Evolutionary conservation across 2,329 filamentous ascomycete species (phyloP), one percentile per base, ranked within the genome.

Genomic region (Verticillium longisporum): DNA sequence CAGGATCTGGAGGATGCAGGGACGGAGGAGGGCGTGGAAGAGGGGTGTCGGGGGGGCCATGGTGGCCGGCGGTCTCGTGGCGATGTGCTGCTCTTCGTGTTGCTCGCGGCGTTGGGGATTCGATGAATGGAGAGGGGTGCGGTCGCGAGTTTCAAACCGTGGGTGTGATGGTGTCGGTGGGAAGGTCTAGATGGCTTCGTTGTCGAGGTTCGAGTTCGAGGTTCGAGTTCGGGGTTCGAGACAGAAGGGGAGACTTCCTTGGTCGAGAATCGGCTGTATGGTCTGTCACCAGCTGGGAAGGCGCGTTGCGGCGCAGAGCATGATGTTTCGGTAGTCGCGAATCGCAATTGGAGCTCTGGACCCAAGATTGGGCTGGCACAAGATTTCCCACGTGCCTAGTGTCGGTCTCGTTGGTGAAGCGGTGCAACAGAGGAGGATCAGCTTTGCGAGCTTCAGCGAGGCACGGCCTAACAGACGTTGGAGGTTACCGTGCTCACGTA

Each of bases 1-100:
- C 58, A 98, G 86, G 69, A 96, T 94, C 75, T 97, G 92, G 61
- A 98, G 86, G 63, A 97, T 86, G 56, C 88, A 88, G 1, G 94
- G 94, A 53, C 92, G 91, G 61, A 98, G 83, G 65, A 97, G 88
- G 63, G 90, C 88, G 75, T 91, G 88, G 77, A 80, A 83, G 61
- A 83, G 74, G n/a, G 79, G 73, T 10, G 77, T 74, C 3, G 77
- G 78, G 36, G 69, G 75, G 64, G 75, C 76, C 80, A 82, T 83
- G 55, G 62, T 73, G 61, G 62, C n/a, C 61, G 55, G 55, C 32
- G 32, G 33, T 14, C 6, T 41, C 1, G 37, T 31, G 26, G 26
- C 26, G 26, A 31, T 31, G 15, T 18, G 57, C 9, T 58, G 54
- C 26, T 31, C 9, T 34, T 2, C 38, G 38, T 36, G n/a, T 57